Base-by-base conservation (phyloP, 768 basidiomycete species). In the Tremella fuciformis region DNA sequence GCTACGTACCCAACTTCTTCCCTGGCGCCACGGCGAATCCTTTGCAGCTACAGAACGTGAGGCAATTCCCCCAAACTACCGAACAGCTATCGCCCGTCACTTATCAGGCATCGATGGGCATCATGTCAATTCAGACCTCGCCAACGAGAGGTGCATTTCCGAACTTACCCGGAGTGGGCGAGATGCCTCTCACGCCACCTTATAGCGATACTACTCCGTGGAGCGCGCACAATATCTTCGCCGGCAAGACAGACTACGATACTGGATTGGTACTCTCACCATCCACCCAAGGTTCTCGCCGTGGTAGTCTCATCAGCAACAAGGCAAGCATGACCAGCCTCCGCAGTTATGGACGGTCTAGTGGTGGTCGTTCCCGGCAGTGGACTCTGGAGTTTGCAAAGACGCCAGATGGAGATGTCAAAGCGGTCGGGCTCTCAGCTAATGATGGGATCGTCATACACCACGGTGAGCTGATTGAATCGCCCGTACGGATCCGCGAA, bases 361-460 rank as follows among this genome's bases (percentile, higher is more conserved):
- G 19, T 13, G 34, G 18, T 8, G 48, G 26, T 49, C 38, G 34
- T 2, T 44, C 44, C 3, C 34, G 59, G n/a, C 57, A 54, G n/a
- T 70, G 69, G 69, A 67, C 63, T 49, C 22, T 70, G 22, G 66
- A 60, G 9, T 25, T 70, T 11, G 57, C 39, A 11, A 54, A 63
- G 46, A 50, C 58, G 7, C 49, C 57, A 3, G 60, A 64, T 42
- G 70, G 70, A 0, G 62, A 54, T n/a, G 15, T 66, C 2, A 53
- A 55, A 25, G 57, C 70, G 2, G 63, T 61, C 1, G 70, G 70
- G 1, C 48, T 68, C 13, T 50, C 66, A 1, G 59, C 66, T 0
- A 60, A 66, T 58, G 70, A 71, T 29, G 70, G 70, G 2, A 66
- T 52, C 8, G 11, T 58, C 22, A 68, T 71, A 4, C 66, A 63